Evolutionary conservation across 257 asterid species (phyloP), one percentile per base, ranked within the genome.

Genomic region (Lithospermum erythrorhizon): DNA sequence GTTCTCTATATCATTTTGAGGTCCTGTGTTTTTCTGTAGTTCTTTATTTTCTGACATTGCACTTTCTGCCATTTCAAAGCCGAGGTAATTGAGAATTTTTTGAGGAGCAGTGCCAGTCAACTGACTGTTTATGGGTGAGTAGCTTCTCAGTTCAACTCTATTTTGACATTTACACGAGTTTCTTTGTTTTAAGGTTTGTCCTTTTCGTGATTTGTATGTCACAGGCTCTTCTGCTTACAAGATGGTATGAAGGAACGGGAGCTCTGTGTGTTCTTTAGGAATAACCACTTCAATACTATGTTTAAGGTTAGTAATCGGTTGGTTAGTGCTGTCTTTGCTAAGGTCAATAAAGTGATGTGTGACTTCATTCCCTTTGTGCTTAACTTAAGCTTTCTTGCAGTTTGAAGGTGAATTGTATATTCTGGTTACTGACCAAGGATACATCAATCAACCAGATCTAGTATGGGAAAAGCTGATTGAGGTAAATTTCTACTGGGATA

Each of bases 281-380:
- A 93, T 79, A 93, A 93, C 72, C 99, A 89, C 78, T 93, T 93
- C 87, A 93, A 89, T 72, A 87, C 96, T 53, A 89, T 93, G 99
- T 89, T 89, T 74, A 93, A 93, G 97, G 97, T 93, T 62, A 69
- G 87, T 71, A 55, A 29, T 3, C 56, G 61, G 23, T 61, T 68
- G 41, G 19, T 22, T 22, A 30, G 23, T 53, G 13, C 27, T n/a
- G 5, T n/a, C 11, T 52, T 24, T 52, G 56, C 24, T 8, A 52
- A 52, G 22, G n/a, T 52, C 11, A 18, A 53, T 53, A 20, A 52
- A 52, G 66, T 9, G 63, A 56, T 69, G 25, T 65, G 41, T 45
- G 64, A 51, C 32, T 54, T 61, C 51, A 24, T 24, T 60, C 20
- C 22, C 5, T 24, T 57, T 45, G 55, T 64, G 59, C 62, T 68